These are phyloP conservation scores for Babesia divergens DNA, from an alignment of 169 alveolate genomes.

Conservation along the genomic window DNA sequence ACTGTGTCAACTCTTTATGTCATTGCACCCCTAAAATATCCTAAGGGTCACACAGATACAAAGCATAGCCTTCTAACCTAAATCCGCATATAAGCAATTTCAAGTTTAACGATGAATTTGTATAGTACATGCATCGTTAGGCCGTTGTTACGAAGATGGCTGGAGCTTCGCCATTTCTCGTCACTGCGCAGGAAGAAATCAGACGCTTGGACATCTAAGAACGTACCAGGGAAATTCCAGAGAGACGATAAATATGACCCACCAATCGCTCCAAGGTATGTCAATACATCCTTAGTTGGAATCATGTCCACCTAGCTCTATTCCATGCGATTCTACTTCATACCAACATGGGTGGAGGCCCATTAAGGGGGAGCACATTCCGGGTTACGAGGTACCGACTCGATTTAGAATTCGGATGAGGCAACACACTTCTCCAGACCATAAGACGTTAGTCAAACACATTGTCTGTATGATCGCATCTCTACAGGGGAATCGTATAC, in stretches of 20 bases:
- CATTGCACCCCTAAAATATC: too few species aligned
- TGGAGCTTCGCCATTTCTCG: slow-evolving; percentile 7
- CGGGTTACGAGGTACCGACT: slow-evolving; percentile 59
- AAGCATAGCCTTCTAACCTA: too few species aligned
- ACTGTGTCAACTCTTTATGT: too few species aligned
- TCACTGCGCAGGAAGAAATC: background rate
- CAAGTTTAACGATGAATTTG: too few species aligned
- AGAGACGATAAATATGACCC: slow-evolving; percentile 36
- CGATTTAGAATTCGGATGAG: slow-evolving; percentile 44
- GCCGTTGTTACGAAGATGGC: too few species aligned
- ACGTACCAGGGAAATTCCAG: background rate
- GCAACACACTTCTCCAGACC: slow-evolving; percentile 39
- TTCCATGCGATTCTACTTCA: slow-evolving; percentile 19
- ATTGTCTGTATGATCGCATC: background rate
- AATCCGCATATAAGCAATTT: too few species aligned
- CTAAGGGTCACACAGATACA: too few species aligned
- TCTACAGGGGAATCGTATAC: slow-evolving; percentile 54
- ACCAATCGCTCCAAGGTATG: slow-evolving; percentile 44
- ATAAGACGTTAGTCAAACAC: slow-evolving; percentile 11
- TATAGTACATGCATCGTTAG: too few species aligned
- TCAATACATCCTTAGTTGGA: background rate
- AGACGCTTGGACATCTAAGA: background rate
- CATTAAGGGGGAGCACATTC: slow-evolving; percentile 20
- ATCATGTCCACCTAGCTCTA: background rate
- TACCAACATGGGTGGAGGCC: slow-evolving; percentile 37